Evolutionary conservation across 2,329 filamentous ascomycete genomes (phyloP), one percentile per base, ranked within the genome.

Genomic region (Coniochaeta sp.): DNA sequence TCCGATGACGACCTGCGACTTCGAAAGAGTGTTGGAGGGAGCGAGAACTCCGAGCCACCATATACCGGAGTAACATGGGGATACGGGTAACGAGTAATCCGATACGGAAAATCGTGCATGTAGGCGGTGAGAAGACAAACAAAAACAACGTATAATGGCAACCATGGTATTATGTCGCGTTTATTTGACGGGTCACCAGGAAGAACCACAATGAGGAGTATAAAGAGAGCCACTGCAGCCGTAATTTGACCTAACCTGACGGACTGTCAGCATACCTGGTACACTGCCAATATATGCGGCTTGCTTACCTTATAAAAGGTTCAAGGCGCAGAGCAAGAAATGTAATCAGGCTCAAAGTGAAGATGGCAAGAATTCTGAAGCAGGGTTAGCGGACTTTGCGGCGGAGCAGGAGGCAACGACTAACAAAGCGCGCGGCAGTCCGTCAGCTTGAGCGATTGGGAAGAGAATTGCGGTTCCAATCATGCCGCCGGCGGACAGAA

Each of bases 401-500:
- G 8, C 17, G 24, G 58, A 32, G 17, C 3, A 36, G 32, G 24
- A 16, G 12, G 19, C 19, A 19, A 42, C 32, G 50, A 28, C 62
- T 64, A 62, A 66, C 65, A 64, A 34, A n/a, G 58, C 58, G 47
- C 63, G 57, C 56, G 59, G 61, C 10, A 59, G 54, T 10, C 58
- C 62, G 50, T 58, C 58, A 19, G 30, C 28, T 28, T 62, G 61
- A 19, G 65, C 64, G 7, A 66, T 44, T 17, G 66, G 65, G 47
- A 66, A 67, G 2, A 67, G 58, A 16, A 66, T 40, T 30, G 63
- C 64, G 4, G 60, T 63, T 42, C 62, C 61, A 60, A 66, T 62
- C 66, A 67, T 66, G 47, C 59, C 55, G 1, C 65, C 66, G n/a
- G 59, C 62, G 17, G 64, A 56, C 17, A 63, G 10, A 36, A 66